Conservation (phyloP, 257 asterid genomes). For the Fraxinus cuspidata region DNA sequence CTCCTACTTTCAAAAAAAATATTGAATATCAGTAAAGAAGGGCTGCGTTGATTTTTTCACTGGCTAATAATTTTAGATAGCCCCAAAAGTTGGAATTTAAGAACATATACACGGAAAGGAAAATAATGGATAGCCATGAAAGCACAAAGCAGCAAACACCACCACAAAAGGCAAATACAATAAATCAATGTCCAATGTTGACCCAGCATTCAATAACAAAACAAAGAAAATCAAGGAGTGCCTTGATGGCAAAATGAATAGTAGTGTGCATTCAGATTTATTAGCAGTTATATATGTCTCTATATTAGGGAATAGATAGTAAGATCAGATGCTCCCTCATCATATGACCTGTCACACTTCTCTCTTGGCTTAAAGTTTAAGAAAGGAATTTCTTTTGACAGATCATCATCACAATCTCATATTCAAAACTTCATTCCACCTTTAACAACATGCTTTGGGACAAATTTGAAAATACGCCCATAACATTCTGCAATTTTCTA, state of each 20-base stretch:
- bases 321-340: too few relatives aligned
- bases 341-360: too few relatives aligned
- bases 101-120: not conserved
- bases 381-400: too few relatives aligned
- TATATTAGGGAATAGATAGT: too few relatives aligned
- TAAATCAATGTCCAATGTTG: not conserved
- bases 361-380: too few relatives aligned
- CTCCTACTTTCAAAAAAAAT: not conserved
- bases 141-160: too few relatives aligned
- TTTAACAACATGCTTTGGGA: not conserved
- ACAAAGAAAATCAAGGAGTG: too few relatives aligned
- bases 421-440: too few relatives aligned
- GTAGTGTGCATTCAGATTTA: too few relatives aligned
- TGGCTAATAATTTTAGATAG: not conserved
- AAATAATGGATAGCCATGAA: not conserved
- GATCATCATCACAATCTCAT: too few relatives aligned
- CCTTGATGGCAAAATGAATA: too few relatives aligned
- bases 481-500: not conserved
- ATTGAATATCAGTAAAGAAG: not conserved
- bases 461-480: not conserved
- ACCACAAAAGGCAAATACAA: not conserved
- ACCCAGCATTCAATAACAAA: not conserved
- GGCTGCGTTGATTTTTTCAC: not conserved
- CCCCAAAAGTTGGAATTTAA: not conserved
- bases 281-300: too few relatives aligned